Evolutionary conservation across 805 yeast genomes (phyloP), one percentile per base, ranked within the genome.

Genomic region (Ogataea allantospora): DNA sequence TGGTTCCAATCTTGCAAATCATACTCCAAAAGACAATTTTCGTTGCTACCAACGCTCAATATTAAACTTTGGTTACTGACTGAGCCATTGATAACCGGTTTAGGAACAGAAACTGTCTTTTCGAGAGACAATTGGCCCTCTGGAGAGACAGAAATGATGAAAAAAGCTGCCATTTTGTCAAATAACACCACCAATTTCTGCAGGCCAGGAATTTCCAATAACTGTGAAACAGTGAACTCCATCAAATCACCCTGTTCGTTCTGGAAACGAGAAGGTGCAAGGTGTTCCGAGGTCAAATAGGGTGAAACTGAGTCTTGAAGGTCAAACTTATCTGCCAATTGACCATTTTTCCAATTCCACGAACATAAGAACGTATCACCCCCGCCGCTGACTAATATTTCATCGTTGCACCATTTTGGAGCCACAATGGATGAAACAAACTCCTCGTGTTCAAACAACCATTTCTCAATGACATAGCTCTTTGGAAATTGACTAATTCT

Each of bases 401-500:
- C 55, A 4, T 65, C 55, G 24, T 75, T 60, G 27, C 57, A 47
- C 69, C 79, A 77, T 3, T 57, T 44, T 15, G 88, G 81, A 10
- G 80, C 64, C 21, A 70, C 58, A 46, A 93, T 58, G 6, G 75
- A 67, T 2, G 95, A 82, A 7, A 93, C 80, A 49, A 88, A 95
- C 60, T 88, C 84, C 29, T 70, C 68, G 58, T 91, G 97, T 3
- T 95, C 97, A 59, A 87, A 87, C 36, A 89, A 68, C 78, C 87
- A 88, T 51, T 78, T 75, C 45, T 88, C 83, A 35, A 95, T 80
- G 17, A 88, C 77, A 51, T 69, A 87, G 3, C 89, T 68, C 46
- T 80, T 73, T 2, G 97, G 98, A 53, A 74, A 88, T 47, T 78
- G 73, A 2, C 96, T 77, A 12, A 93, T 71, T 58, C 95, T 75